Percentiles rank a stretch among this genome's conserved stretches.
Evolutionary conservation across 768 basidiomycete genomes (phyloP).

Genomic region (Trametes maxima): DNA sequence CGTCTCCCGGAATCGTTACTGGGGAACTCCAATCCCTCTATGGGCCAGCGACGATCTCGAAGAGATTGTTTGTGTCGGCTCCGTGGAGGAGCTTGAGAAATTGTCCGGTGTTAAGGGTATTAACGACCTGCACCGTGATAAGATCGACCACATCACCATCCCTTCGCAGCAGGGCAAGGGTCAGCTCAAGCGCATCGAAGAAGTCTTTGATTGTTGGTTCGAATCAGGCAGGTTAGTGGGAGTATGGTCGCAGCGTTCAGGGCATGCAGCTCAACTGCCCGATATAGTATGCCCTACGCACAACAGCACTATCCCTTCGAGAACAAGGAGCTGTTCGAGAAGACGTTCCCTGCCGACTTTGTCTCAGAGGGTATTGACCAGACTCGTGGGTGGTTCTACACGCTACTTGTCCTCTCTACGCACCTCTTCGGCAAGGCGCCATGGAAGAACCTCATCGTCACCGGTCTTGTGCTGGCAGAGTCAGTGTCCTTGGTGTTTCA

Average conservation of each 20-base stretch:
- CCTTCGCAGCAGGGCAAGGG: conserved; percentile 91
- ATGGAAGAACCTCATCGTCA: conserved; percentile 98
- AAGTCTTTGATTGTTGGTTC: conserved; percentile 99
- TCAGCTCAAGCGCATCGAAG: conserved; percentile 83
- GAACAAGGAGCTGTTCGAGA: conserved; percentile 86
- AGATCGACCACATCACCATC: conserved; percentile 95
- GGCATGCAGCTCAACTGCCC: neutral
- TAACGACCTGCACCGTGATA: conserved; percentile 90
- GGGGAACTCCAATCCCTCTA: conserved; percentile 96
- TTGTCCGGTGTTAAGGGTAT: conserved; percentile 85
- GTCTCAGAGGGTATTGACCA: conserved; percentile 99
- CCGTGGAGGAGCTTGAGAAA: conserved; percentile 83
- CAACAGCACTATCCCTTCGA: conserved; percentile 98
- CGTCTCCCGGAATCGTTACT: conserved; percentile 97
- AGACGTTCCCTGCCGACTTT: conserved; percentile 92
- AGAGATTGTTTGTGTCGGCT: conserved; percentile 89
- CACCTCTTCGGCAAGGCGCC: conserved; percentile 92
- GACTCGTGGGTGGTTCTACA: conserved; percentile 99
- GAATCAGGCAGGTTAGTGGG: conserved; percentile 87
- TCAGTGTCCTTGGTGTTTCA: conserved; percentile 41
- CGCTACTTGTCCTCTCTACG: conserved; percentile 92
- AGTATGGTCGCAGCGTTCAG: too few species aligned
- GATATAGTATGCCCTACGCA: conserved; percentile 92
- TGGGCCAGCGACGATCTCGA: conserved; percentile 94
- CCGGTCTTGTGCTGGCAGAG: conserved; percentile 94